Conservation (phyloP, 345 rosid genomes). For the Sonneratia caseolaris region DNA sequence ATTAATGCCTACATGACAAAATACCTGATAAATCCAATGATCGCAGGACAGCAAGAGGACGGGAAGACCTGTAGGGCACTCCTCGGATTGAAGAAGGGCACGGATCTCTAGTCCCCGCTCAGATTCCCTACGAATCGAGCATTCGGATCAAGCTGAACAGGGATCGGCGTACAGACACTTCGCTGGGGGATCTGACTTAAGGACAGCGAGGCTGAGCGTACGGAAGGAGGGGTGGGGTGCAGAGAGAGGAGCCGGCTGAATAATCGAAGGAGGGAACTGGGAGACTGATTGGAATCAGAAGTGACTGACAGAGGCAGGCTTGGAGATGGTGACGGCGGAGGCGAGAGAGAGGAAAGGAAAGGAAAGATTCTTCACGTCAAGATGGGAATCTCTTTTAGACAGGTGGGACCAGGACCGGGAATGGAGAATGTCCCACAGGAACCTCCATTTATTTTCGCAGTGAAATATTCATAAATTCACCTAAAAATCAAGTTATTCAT, state of each 20-base stretch:
- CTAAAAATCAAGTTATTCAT: no score
- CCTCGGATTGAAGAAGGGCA: not conserved
- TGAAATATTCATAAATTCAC: no score
- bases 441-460: no score
- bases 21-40: not conserved
- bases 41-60: not conserved
- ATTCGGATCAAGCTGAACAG: not conserved
- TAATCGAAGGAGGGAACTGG: no score
- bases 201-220: not conserved
- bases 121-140: not conserved
- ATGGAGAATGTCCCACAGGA: no score
- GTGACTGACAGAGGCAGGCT: no score
- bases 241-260: not conserved
- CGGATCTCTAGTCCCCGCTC: not conserved
- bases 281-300: no score
- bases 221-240: not conserved
- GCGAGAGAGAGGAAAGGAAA: constrained; percentile 7
- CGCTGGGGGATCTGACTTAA: not conserved
- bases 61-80: not conserved
- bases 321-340: no score
- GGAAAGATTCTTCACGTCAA: constrained; percentile 5
- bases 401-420: no score
- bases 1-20: not conserved
- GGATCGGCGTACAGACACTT: not conserved
- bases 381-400: no score